Percentiles rank a stretch among this genome's conserved stretches.
Conservation (phyloP, 306 rosid species). For the Vicia faba region DNA sequence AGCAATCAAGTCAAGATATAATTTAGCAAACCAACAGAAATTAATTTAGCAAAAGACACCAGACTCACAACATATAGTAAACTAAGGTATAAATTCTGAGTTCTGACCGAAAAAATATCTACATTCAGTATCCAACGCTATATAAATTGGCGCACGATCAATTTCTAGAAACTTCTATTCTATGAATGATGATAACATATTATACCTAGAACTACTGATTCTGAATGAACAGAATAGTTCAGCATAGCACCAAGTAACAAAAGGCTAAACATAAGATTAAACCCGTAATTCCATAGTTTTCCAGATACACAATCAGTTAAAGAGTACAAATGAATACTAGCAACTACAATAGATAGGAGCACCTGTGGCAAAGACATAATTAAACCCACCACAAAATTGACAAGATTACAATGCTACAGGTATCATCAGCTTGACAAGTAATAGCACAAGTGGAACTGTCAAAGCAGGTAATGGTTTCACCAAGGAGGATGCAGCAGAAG, state of each 20-base stretch:
- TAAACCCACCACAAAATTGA: constrained; percentile 42
- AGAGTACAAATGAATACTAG: constrained; percentile 44
- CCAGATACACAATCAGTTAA: constrained; percentile 47
- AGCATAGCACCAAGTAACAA: constrained; percentile 25
- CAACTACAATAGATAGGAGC: constrained; percentile 40
- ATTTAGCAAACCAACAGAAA: too few relatives aligned
- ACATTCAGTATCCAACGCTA: not conserved
- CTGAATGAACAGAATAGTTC: constrained; percentile 7
- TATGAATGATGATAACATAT: constrained; percentile 18
- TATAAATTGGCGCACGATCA: not conserved
- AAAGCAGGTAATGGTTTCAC: constrained; percentile 53
- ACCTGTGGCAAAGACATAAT: constrained; percentile 32
- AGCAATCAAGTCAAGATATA: too few relatives aligned
- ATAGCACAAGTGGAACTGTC: constrained; percentile 44
- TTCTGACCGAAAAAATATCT: too few relatives aligned
- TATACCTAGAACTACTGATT: constrained; percentile 37
- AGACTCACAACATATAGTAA: too few relatives aligned
- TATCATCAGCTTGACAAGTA: constrained; percentile 47
- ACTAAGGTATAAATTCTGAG: too few relatives aligned
- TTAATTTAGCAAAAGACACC: too few relatives aligned
- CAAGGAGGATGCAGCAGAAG: constrained; percentile 66
- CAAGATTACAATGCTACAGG: constrained; percentile 52
- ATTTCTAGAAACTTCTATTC: constrained; percentile 23
- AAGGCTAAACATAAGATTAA: constrained; percentile 30
- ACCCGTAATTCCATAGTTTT: constrained; percentile 34